phyloP scores from a whole-genome alignment of 164 flowering plant genomes.

The Amborella trichopoda region DNA sequence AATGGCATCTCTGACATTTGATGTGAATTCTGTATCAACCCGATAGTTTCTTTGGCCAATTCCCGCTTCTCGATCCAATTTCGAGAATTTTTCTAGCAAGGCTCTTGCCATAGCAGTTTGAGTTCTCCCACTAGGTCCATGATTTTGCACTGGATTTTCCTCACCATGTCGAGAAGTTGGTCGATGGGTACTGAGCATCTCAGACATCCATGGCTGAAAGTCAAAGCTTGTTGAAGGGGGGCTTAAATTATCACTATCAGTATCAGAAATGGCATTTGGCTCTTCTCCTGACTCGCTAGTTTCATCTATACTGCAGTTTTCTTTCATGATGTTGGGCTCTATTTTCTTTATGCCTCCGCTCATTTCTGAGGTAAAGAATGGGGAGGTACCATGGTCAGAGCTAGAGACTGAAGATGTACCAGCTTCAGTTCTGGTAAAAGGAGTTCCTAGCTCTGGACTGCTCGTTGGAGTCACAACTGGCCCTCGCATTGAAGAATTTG shows the following conservation, averaged over 20 bases:
- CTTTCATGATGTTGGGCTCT: conserved; percentile 9
- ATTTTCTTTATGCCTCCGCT: conserved; percentile 26
- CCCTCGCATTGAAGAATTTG: conserved; percentile 27
- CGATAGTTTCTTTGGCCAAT: conserved; percentile 18
- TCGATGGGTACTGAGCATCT: conserved; percentile 22
- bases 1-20: conserved; percentile 46
- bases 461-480: conserved; percentile 79
- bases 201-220: conserved; percentile 43
- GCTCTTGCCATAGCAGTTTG: conserved; percentile 23
- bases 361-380: conserved; percentile 27
- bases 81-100: conserved; percentile 32
- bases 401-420: conserved; percentile 79
- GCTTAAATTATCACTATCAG: conserved; percentile 34
- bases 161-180: conserved; percentile 17
- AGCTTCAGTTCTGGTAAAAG: conserved; percentile 50
- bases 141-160: conserved; percentile 12
- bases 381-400: conserved; percentile 59
- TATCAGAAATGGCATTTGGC: conserved; percentile 44
- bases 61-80: conserved; percentile 32
- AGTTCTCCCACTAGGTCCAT: too few species aligned
- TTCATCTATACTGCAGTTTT: conserved; percentile 1
- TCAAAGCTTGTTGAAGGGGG: conserved; percentile 22
- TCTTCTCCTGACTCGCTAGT: conserved; percentile 4
- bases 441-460: conserved; percentile 69
- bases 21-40: conserved; percentile 25